Evolutionary conservation across 495 filamentous ascomycete genomes (phyloP).

Genomic region (Penicillium goetzii): DNA sequence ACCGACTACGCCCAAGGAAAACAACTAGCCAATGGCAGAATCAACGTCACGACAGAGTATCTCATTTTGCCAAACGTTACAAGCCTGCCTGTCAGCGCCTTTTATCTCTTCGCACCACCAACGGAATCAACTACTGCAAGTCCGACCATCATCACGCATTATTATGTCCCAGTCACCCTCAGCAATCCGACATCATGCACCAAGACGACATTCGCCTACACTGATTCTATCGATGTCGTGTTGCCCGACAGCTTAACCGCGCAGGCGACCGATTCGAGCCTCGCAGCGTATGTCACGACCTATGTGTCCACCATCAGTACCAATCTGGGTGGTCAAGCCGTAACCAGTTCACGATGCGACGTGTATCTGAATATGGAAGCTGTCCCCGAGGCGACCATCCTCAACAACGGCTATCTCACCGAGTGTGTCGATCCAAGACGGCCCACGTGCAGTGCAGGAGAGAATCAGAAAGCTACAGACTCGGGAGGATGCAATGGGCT

Average conservation of each 20-base stretch:
- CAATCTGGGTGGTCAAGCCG: neutral
- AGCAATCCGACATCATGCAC: neutral
- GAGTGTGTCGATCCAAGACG: neutral
- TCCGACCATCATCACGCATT: neutral
- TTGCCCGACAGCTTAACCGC: neutral
- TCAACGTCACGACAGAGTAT: neutral
- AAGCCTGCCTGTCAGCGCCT: neutral
- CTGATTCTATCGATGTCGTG: neutral
- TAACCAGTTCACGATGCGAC: neutral
- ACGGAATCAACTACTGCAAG: neutral
- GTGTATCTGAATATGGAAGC: neutral
- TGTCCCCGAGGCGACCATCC: neutral
- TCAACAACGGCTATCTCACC: neutral
- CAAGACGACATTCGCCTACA: neutral
- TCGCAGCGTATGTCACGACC: neutral
- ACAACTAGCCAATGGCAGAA: neutral
- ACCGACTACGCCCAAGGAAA: neutral
- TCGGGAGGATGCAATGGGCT: neutral
- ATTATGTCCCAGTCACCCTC: neutral
- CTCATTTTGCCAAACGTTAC: neutral
- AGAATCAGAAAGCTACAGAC: neutral
- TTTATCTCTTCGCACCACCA: neutral
- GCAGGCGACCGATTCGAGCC: neutral
- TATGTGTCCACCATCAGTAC: neutral
- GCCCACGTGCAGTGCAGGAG: neutral